These are phyloP conservation scores for Yarrowia alimentaria DNA, from an alignment of 805 yeast genomes.

Conservation along the genomic window DNA sequence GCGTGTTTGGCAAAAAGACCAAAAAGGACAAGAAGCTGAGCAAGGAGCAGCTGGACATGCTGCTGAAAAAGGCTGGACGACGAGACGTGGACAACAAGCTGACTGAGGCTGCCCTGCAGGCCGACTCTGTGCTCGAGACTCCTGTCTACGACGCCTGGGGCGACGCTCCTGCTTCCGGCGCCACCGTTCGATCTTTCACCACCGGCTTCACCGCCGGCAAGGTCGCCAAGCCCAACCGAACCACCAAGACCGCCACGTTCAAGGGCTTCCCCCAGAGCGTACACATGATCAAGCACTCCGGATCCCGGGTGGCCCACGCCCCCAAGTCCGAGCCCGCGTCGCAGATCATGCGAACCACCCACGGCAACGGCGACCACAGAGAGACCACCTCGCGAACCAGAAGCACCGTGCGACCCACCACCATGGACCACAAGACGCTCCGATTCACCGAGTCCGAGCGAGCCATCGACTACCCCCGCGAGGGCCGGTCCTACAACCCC, in stretches of 20 bases:
- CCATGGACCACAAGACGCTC: constrained; percentile 53
- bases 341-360: not conserved
- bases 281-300: not conserved
- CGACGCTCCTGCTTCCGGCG: constrained; percentile 29
- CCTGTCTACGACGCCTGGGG: constrained; percentile 73
- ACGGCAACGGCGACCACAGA: constrained; percentile 9
- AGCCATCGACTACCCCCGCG: constrained; percentile 57
- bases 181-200: not conserved
- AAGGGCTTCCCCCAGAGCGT: constrained; percentile 18
- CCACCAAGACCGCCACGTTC: constrained; percentile 4
- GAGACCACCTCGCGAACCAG: constrained; percentile 28
- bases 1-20: constrained; percentile 44
- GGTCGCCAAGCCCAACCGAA: constrained; percentile 12
- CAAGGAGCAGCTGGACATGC: constrained; percentile 58
- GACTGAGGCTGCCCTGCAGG: constrained; percentile 52
- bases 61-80: constrained; percentile 77
- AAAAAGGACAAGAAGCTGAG: constrained; percentile 49
- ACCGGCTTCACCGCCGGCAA: constrained; percentile 13
- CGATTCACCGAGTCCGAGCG: constrained; percentile 50
- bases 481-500: constrained; percentile 93
- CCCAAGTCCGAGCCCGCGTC: not conserved
- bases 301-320: constrained; percentile 6
- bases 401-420: constrained; percentile 37
- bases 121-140: constrained; percentile 60
- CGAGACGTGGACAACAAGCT: constrained; percentile 52